Conservation (phyloP, 176 grass and related monocot genomes). For the Cenchrus americanus region DNA sequence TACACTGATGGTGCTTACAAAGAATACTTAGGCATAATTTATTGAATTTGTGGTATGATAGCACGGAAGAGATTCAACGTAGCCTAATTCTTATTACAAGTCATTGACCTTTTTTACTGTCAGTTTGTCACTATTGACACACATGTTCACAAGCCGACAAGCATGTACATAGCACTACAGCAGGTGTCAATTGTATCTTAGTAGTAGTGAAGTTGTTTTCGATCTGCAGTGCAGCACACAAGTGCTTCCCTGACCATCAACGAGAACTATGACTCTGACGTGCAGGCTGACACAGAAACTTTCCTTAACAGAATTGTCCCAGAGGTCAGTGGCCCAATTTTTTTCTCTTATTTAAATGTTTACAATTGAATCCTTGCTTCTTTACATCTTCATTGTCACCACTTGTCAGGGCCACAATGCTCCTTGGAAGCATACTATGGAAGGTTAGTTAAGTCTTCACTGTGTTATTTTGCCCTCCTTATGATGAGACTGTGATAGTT, state of each 20-base stretch:
- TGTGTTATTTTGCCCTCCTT: not conserved
- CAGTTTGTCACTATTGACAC: not conserved
- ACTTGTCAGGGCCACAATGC: conserved; percentile 83
- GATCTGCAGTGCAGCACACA: conserved; percentile 85
- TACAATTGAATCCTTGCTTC: conserved; percentile 21
- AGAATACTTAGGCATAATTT: not conserved
- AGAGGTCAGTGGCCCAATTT: conserved; percentile 53
- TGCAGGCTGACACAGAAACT: conserved; percentile 89
- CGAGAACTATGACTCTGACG: conserved; percentile 94
- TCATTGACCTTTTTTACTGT: not conserved
- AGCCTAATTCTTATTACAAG: not conserved
- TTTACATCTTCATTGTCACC: conserved; percentile 29
- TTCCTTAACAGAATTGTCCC: conserved; percentile 92
- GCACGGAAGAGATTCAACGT: not conserved
- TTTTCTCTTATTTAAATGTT: conserved; percentile 16
- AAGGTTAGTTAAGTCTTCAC: conserved; percentile 60
- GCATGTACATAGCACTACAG: conserved; percentile 28
- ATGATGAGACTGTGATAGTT: conserved; percentile 25
- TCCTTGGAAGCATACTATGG: conserved; percentile 95
- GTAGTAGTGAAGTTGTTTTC: conserved; percentile 37
- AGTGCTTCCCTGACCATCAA: conserved; percentile 98
- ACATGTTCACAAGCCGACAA: conserved; percentile 12
- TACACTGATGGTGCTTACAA: not conserved
- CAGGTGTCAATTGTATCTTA: not conserved
- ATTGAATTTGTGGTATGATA: conserved; percentile 2